A percentile compares a stretch with the other conserved stretches of the same genome.
These are phyloP conservation scores for Acrasis kona DNA, from an alignment of 78 protist species.

Conservation along the genomic window DNA sequence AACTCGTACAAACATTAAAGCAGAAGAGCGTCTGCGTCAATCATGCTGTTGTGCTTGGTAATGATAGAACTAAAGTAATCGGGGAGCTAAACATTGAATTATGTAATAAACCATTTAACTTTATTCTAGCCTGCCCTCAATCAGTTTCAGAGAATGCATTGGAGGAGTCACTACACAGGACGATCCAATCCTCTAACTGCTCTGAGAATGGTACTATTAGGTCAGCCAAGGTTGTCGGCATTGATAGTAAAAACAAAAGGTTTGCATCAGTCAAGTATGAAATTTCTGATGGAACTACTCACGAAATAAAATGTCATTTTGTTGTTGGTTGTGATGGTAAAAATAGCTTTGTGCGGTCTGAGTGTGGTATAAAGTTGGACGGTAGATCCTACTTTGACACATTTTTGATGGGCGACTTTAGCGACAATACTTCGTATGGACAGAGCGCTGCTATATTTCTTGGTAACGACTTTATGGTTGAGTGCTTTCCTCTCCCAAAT, in stretches of 20 bases:
- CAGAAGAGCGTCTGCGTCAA: not conserved
- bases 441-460: not conserved
- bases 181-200: too few species aligned
- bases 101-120: not conserved
- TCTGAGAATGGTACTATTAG: not conserved
- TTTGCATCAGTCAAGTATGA: not conserved
- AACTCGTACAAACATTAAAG: not conserved
- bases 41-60: not conserved
- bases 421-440: not conserved
- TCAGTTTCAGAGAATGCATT: not conserved
- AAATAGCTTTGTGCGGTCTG: not conserved
- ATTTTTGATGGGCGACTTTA: not conserved
- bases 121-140: not conserved
- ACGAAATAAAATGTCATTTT: not conserved
- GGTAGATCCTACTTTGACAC: not conserved
- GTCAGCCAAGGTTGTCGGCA: not conserved
- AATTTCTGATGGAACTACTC: not conserved
- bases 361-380: not conserved
- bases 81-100: not conserved
- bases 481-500: not conserved
- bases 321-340: slow-evolving; percentile 3
- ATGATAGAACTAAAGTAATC: not conserved
- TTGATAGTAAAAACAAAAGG: not conserved
- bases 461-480: not conserved
- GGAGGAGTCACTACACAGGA: not conserved